Evolutionary conservation across 2,329 filamentous ascomycete genomes (phyloP), one percentile per base, ranked within the genome.

Genomic region (Mycosphaerella sp.): DNA sequence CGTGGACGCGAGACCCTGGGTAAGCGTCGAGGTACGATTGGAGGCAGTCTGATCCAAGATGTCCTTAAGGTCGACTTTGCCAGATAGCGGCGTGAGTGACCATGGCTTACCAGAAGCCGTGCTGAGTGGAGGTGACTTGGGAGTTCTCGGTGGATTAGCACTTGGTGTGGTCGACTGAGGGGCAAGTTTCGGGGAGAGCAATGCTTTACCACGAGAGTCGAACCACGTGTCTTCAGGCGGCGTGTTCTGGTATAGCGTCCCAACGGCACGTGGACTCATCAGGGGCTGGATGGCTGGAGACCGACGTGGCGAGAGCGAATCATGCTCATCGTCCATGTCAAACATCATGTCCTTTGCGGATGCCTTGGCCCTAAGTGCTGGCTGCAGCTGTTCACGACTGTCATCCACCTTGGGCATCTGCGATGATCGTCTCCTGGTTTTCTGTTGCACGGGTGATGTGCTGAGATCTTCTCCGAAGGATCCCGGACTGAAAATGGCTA

Each of bases 281-380:
- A 60, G 58, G 13, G 62, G 61, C 40, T 59, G 45, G 28, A 66
- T 64, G 1, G 56, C 50, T 5, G 64, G 64, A 18, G 62, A 66
- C 28, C 55, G 59, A 25, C 41, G 59, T 58, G 32, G 39, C 34
- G 35, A 48, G 18, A 13, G 47, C 36, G 39, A 25, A 27, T 54
- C 32, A 42, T 68, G 57, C 39, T 89, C 88, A 34, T 94, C 89
- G 52, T 95, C 91, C 89, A 96, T 96, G 58, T 88, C 82, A 64
- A 96, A 96, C 68, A 95, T 95, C 49, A 96, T 76, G 60, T 96
- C 90, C 34, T 77, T 77, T 1, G 78, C 73, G 0, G 86, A 90
- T 16, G 77, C 77, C 62, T 82, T 89, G 1, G 85, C 77, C 49
- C 80, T 83, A 40, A 93, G 73, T 14, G 72, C 75, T 1, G 89